Evolutionary conservation across 1,284 basidiomycete species (phyloP).

Genomic region (Apiotrichum sp.): DNA sequence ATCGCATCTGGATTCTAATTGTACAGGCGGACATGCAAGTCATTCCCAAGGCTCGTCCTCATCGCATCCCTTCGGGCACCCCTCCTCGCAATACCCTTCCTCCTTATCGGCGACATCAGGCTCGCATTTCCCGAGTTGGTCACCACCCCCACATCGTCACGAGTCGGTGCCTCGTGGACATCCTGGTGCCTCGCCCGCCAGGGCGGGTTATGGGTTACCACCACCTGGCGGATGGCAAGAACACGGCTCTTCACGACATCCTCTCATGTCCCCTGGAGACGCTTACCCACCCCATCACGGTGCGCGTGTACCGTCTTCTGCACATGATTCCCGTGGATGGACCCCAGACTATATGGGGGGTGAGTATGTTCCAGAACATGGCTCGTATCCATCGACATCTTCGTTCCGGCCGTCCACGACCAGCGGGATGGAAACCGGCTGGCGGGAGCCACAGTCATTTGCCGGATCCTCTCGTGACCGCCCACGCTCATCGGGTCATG

Average conservation of each 20-base stretch:
- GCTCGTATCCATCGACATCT: not conserved
- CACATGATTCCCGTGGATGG: constrained; percentile 3
- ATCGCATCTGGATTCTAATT: too few species aligned
- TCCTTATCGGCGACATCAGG: not conserved
- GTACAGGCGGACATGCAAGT: not conserved
- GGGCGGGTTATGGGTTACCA: not conserved
- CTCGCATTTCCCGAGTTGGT: not conserved
- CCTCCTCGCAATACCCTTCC: not conserved
- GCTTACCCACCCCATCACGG: not conserved
- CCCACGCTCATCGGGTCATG: constrained; percentile 2
- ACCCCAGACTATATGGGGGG: not conserved
- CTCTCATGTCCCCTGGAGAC: not conserved
- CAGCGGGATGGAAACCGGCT: constrained; percentile 1
- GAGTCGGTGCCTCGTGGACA: not conserved
- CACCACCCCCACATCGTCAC: not conserved
- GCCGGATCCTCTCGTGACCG: not conserved
- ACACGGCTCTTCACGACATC: not conserved
- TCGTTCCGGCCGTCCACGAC: not conserved
- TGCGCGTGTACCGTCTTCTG: not conserved
- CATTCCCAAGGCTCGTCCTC: not conserved
- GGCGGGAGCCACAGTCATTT: constrained; percentile 1
- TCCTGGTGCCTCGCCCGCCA: not conserved
- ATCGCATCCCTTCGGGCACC: not conserved
- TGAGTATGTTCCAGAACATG: not conserved
- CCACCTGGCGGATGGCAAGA: not conserved